phyloP scores from a whole-genome alignment of 352 stramenopile species.

The Phytopythium aichiense region DNA sequence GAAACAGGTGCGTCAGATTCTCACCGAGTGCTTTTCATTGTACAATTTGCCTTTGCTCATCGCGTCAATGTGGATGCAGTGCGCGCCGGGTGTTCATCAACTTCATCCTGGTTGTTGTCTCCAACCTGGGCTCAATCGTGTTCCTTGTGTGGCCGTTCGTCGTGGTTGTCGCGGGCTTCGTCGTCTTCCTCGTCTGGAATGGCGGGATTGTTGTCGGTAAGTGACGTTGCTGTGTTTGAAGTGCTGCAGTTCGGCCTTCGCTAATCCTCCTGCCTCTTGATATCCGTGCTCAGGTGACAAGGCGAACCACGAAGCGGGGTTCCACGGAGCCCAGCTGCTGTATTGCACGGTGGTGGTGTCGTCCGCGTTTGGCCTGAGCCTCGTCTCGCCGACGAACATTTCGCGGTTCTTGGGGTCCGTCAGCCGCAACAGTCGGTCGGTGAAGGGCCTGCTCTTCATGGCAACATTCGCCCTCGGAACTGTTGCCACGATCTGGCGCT shows the following conservation, averaged over 20 bases:
- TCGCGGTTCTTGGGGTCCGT: conserved; percentile 29
- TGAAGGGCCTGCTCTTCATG: conserved; percentile 32
- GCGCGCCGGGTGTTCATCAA: conserved; percentile 45
- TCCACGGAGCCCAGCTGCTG: conserved; percentile 71
- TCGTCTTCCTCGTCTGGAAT: conserved; percentile 65
- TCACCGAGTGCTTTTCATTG: too few species aligned
- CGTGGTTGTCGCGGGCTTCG: conserved; percentile 46
- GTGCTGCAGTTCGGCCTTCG: not conserved
- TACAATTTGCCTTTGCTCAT: conserved; percentile 6
- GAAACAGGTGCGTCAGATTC: conserved; percentile 25
- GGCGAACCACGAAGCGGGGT: conserved; percentile 70
- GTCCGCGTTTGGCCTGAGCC: conserved; percentile 50
- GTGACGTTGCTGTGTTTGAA: not conserved
- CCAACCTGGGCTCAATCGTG: conserved; percentile 51
- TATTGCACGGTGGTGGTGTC: conserved; percentile 72
- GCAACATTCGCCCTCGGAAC: conserved; percentile 11
- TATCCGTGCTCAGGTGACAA: conserved; percentile 62
- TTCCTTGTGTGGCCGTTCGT: conserved; percentile 71
- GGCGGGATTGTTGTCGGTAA: conserved; percentile 78
- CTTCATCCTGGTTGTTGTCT: conserved; percentile 48
- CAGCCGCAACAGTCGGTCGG: conserved; percentile 27
- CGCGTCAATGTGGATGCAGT: conserved; percentile 11
- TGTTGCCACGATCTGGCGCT: conserved; percentile 43
- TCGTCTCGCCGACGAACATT: conserved; percentile 33
- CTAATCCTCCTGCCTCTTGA: not conserved